Evolutionary conservation across 2,329 filamentous ascomycete species (phyloP).

Genomic region (Orbilia brochopaga): DNA sequence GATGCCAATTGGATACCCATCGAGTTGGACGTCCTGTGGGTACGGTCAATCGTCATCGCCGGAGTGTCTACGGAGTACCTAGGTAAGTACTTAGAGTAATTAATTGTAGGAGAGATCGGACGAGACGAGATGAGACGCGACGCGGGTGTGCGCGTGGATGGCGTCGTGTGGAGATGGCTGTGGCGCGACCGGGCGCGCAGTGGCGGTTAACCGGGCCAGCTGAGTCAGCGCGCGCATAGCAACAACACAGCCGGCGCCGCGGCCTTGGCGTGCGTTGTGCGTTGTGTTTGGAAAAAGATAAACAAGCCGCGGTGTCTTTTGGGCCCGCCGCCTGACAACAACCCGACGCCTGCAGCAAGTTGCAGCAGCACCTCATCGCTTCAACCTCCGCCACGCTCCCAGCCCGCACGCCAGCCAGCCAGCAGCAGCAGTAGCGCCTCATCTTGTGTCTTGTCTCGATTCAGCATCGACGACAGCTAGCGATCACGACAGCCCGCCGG

Average conservation of each 20-base stretch:
- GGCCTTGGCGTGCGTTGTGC: constrained; percentile 43
- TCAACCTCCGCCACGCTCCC: constrained; percentile 1
- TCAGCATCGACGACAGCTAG: too few relatives aligned
- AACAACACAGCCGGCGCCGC: neutral
- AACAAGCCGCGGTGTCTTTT: constrained; percentile 34
- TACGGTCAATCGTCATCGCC: too few relatives aligned
- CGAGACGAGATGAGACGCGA: constrained; percentile 2
- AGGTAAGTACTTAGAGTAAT: too few relatives aligned
- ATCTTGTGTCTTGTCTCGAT: too few relatives aligned
- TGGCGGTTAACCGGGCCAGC: neutral
- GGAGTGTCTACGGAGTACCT: too few relatives aligned
- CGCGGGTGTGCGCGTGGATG: neutral
- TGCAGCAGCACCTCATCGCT: neutral
- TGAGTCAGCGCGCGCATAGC: neutral
- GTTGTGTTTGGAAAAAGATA: constrained; percentile 51
- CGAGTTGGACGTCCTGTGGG: too few relatives aligned
- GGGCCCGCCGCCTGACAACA: constrained; percentile 45
- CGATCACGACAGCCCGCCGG: too few relatives aligned
- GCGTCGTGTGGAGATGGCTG: constrained; percentile 9
- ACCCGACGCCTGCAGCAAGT: neutral
- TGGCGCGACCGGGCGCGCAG: constrained; percentile 1
- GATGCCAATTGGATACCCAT: too few relatives aligned
- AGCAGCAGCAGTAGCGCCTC: neutral
- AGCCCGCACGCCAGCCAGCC: neutral
- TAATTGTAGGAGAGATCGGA: neutral